Evolutionary conservation across 345 rosid species (phyloP), one percentile per base, ranked within the genome.

Genomic region (Aquilaria malaccensis): DNA sequence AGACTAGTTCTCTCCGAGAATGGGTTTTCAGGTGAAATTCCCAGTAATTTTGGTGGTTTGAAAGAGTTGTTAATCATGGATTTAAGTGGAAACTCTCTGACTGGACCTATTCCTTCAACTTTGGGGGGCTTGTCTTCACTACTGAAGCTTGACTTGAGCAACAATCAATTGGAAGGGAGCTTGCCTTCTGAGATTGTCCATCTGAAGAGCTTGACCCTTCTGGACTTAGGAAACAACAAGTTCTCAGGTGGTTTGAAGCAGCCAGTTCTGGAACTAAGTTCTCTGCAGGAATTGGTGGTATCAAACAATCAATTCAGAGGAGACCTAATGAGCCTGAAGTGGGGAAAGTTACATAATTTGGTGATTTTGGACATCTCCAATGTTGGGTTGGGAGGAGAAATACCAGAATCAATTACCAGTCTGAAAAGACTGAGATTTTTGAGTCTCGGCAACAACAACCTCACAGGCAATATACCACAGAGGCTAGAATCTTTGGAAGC

Each of bases 141-240:
- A 45, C 67, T 92, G 67, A 92, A 92, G 75, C 87, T 92, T 45
- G 98, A 89, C 68, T 56, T 85, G 45, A 89, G 96, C 80, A 79
- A 77, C 81, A 89, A 89, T 61, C 59, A 56, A 65, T 70, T 85
- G 57, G 71, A 75, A 50, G 89, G 95, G 7, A 67, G 70, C 56
- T 56, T 85, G 57, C 93, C 98, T 3, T 41, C 1, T 37, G 86
- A 67, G 66, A 69, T 89, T 32, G 79, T 84, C 50, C 59, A 59
- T 55, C 64, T 92, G 10, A 86, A 76, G 76, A 89, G 83, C 13
- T 60, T 83, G 54, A 87, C 89, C 13, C 88, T 89, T 45, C 69
- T 92, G 70, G 98, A 89, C 58, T 65, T 89, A 2, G 75, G 95
- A 58, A 77, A 76, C 83, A 92, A 92, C 75, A 80, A 69, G 32